Percentiles rank a stretch among this genome's conserved stretches.
Evolutionary conservation across 306 rosid species (phyloP).

Genomic region (Cercis canadensis): DNA sequence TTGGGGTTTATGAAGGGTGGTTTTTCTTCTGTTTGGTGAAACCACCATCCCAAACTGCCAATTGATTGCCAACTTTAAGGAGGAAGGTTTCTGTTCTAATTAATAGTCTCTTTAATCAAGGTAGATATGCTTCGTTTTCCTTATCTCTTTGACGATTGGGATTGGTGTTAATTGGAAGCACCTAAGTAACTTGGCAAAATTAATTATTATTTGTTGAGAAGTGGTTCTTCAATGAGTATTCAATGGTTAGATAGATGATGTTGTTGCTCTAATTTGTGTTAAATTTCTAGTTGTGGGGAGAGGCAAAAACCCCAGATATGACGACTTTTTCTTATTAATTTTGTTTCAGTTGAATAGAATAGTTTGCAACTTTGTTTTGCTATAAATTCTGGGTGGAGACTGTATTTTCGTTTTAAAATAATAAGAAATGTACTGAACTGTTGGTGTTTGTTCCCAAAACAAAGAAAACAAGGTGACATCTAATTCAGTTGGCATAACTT

Average conservation of each 20-base stretch:
- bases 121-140: not conserved
- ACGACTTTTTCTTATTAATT: not conserved
- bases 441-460: too few species aligned
- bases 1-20: not conserved
- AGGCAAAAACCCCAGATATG: not conserved
- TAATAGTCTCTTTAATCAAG: not conserved
- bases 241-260: not conserved
- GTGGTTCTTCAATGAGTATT: not conserved
- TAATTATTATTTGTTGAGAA: constrained; percentile 3
- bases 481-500: too few species aligned
- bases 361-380: too few species aligned
- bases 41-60: constrained; percentile 17
- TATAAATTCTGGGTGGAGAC: too few species aligned
- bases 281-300: constrained; percentile 29
- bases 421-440: too few species aligned
- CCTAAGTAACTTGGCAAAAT: not conserved
- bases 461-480: too few species aligned
- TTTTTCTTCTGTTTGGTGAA: constrained; percentile 27
- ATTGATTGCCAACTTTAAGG: constrained; percentile 48
- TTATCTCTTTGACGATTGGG: constrained; percentile 14
- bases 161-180: not conserved
- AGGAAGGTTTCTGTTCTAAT: constrained; percentile 14
- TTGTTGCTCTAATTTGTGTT: not conserved
- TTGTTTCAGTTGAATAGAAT: too few species aligned
- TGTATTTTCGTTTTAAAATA: too few species aligned